Evolutionary conservation across 164 flowering plant species (phyloP).

Genomic region (Annona squamosa): DNA sequence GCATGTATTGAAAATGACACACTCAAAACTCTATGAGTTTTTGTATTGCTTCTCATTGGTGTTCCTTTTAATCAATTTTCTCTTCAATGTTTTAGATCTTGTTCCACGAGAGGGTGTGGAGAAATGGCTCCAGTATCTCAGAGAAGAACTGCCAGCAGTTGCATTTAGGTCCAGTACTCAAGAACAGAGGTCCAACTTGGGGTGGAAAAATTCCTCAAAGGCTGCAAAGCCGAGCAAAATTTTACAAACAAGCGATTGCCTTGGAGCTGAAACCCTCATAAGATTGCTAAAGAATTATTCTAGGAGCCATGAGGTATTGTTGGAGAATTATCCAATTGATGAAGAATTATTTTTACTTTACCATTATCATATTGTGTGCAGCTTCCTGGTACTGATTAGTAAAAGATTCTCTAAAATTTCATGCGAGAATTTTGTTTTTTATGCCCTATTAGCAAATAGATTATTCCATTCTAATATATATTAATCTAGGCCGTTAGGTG

Average conservation of each 20-base stretch:
- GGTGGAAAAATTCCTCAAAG: constrained; percentile 71
- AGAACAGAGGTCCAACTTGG: constrained; percentile 77
- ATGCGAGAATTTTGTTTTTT: not conserved
- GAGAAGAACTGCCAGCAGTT: constrained; percentile 91
- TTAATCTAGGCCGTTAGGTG: not conserved
- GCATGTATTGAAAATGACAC: not conserved
- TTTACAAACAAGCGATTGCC: constrained; percentile 93
- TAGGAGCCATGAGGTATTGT: constrained; percentile 86
- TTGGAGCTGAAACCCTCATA: constrained; percentile 90
- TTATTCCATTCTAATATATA: not conserved
- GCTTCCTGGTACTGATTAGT: not conserved
- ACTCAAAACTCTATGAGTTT: not conserved
- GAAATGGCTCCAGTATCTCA: constrained; percentile 89
- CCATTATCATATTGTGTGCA: not conserved
- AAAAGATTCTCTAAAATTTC: not conserved
- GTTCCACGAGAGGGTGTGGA: constrained; percentile 94
- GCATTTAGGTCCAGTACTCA: constrained; percentile 98
- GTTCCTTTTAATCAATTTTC: not conserved
- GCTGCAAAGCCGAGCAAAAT: constrained; percentile 52
- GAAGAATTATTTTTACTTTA: not conserved
- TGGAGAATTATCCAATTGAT: constrained; percentile 44
- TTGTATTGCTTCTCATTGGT: not conserved
- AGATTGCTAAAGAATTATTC: constrained; percentile 89
- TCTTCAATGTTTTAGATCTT: constrained; percentile 52
- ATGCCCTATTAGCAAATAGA: not conserved